Base-by-base conservation (phyloP, 768 basidiomycete species). In the Psilocybe cubensis region DNA sequence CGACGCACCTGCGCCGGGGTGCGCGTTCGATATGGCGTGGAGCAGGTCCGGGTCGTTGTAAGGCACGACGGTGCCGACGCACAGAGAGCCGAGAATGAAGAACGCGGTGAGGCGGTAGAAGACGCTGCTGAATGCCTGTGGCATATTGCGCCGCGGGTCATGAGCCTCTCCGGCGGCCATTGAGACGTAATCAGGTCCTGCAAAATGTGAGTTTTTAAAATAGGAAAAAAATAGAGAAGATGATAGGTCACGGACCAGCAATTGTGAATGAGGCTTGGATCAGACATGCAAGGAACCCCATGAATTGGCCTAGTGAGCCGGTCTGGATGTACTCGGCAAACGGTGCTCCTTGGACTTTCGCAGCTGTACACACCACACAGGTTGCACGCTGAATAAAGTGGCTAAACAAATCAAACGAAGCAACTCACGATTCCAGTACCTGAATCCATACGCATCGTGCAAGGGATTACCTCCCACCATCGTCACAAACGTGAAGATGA, bases 41-140 rank as follows among this genome's bases (percentile, higher is more conserved):
- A 86, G 73, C 27, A 92, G 76, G 44, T 76, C 64, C 1, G 79
- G 74, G 65, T 92, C 87, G 60, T 85, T 82, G 66, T 85, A 91
- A 1, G 89, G 89, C 23, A 94, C 86, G 43, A 94, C 80, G 75
- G 92, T 86, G 43, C 92, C 91, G 44, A 88, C 79, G 66, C 87
- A 83, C 56, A 91, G 73, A 35, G 87, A 78, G 10, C 89, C 89
- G 41, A 91, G 69, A 46, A 91, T 78, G 75, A 92, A 93, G 76
- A 94, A 94, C 28, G 89, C 68, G 2, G 89, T 73, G 56, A 96
- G 82, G 56, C 94, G 88, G 72, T 83, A 88, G 70, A 92, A 87
- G 43, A 94, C 91, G n/a, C 85, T 76, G 41, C 80, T 81, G 67
- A 91, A 88, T 10, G 91, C 91, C 62, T 75, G 80, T 40, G 88